phyloP scores from a whole-genome alignment of 345 rosid genomes.

The Aethionema arabicum region DNA sequence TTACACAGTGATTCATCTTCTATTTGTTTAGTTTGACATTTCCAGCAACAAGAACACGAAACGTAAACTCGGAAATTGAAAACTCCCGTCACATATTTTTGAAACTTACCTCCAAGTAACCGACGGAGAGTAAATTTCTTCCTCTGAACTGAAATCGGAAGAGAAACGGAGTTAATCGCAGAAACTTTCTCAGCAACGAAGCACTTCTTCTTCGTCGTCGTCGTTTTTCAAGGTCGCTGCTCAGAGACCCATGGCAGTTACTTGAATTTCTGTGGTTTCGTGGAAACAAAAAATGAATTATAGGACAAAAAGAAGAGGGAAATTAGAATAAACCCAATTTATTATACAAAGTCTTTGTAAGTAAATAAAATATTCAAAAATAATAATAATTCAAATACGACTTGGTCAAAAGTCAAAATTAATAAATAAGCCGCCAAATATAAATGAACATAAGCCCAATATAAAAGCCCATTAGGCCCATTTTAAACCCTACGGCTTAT shows the following conservation, averaged over 20 bases:
- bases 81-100: not conserved
- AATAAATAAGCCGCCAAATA: not conserved
- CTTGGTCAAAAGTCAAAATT: slow-evolving; percentile 27
- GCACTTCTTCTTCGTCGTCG: not conserved
- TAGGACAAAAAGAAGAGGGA: slow-evolving; percentile 23
- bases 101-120: slow-evolving; percentile 17
- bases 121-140: not conserved
- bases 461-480: slow-evolving; percentile 1
- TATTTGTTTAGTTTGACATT: not conserved
- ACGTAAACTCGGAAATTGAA: slow-evolving; percentile 12
- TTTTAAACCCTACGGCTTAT: not conserved
- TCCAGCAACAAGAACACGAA: not conserved
- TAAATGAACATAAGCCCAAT: not conserved
- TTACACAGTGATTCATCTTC: not conserved
- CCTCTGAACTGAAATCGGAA: not conserved
- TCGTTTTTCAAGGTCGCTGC: slow-evolving; percentile 2
- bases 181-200: not conserved
- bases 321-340: slow-evolving; percentile 10
- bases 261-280: not conserved
- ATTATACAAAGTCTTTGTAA: slow-evolving; percentile 1
- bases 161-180: not conserved
- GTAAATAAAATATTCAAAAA: too few relatives aligned
- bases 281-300: not conserved
- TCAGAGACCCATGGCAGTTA: slow-evolving; percentile 15
- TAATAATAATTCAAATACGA: not conserved